A percentile compares a stretch with the other conserved stretches of the same genome.
These are phyloP conservation scores for Teratosphaeria nubilosa DNA, from an alignment of 2,329 filamentous ascomycete species.

Conservation along the genomic window DNA sequence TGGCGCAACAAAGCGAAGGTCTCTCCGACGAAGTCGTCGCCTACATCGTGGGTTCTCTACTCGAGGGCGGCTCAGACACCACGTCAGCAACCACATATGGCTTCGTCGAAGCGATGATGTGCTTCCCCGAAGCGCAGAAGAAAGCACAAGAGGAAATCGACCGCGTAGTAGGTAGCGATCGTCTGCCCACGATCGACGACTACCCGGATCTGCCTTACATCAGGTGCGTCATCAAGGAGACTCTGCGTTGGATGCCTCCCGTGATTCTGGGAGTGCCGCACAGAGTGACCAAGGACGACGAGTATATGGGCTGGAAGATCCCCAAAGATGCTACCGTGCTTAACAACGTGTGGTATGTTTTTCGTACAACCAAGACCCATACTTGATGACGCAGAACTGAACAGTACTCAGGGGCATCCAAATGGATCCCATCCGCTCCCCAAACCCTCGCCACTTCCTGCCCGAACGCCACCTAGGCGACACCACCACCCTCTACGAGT, in stretches of 20 bases:
- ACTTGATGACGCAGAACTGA: background rate
- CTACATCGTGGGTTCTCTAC: slow-evolving; percentile 26
- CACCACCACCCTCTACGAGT: slow-evolving; percentile 14
- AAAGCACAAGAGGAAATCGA: slow-evolving; percentile 20
- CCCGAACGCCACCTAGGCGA: slow-evolving; percentile 31
- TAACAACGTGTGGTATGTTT: slow-evolving; percentile 26
- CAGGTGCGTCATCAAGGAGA: slow-evolving; percentile 24
- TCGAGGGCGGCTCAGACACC: slow-evolving; percentile 24
- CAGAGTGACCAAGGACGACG: slow-evolving; percentile 24
- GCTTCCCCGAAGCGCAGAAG: slow-evolving; percentile 12
- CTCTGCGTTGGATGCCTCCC: slow-evolving; percentile 25
- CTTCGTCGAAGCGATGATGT: slow-evolving; percentile 20
- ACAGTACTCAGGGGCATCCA: slow-evolving; percentile 22
- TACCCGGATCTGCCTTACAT: slow-evolving; percentile 19
- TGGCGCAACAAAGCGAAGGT: slow-evolving; percentile 15
- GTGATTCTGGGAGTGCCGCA: slow-evolving; percentile 24
- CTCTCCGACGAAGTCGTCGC: slow-evolving; percentile 15
- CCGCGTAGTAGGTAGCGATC: slow-evolving; percentile 26
- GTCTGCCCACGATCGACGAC: slow-evolving; percentile 37
- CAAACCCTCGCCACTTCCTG: slow-evolving; percentile 27
- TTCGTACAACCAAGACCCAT: background rate
- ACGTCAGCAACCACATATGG: slow-evolving; percentile 22
- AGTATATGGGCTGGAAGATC: slow-evolving; percentile 30
- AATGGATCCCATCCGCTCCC: slow-evolving; percentile 18
- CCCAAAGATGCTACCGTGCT: slow-evolving; percentile 29